phyloP scores from a whole-genome alignment of 2,329 filamentous ascomycete species.

The Ceratocystis cubensis region DNA sequence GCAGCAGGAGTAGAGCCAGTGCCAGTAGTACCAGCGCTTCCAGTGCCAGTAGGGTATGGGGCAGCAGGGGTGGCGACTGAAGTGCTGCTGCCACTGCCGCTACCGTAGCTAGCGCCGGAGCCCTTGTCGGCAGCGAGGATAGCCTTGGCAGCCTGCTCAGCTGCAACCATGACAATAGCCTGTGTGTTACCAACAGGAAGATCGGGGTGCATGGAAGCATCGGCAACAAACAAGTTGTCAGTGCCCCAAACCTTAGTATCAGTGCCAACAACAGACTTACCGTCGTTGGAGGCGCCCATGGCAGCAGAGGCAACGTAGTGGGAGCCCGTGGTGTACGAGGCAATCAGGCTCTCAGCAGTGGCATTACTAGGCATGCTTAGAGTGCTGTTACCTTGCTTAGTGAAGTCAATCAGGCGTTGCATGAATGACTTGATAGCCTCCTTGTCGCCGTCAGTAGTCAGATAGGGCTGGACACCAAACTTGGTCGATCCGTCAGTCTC shows the following conservation, averaged over 20 bases:
- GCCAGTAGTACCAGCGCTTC: neutral
- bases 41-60: neutral
- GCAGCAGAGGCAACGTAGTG: slow-evolving; percentile 34
- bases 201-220: slow-evolving; percentile 57
- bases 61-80: neutral
- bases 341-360: slow-evolving; percentile 41
- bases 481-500: slow-evolving; percentile 44
- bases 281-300: slow-evolving; percentile 28
- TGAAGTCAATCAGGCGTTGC: slow-evolving; percentile 40
- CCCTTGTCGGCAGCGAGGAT: slow-evolving; percentile 19
- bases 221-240: slow-evolving; percentile 55
- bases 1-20: neutral
- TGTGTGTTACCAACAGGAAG: slow-evolving; percentile 57
- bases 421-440: slow-evolving; percentile 50
- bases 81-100: neutral
- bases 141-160: slow-evolving; percentile 45
- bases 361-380: slow-evolving; percentile 34
- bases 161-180: slow-evolving; percentile 50
- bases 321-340: slow-evolving; percentile 49
- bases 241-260: slow-evolving; percentile 55
- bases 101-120: neutral
- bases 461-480: slow-evolving; percentile 49
- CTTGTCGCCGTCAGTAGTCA: slow-evolving; percentile 46
- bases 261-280: slow-evolving; percentile 48
- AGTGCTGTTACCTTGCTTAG: slow-evolving; percentile 38